Evolutionary conservation across 2,329 filamentous ascomycete genomes (phyloP), one percentile per base, ranked within the genome.

Genomic region (Raffaelea ambrosiae): DNA sequence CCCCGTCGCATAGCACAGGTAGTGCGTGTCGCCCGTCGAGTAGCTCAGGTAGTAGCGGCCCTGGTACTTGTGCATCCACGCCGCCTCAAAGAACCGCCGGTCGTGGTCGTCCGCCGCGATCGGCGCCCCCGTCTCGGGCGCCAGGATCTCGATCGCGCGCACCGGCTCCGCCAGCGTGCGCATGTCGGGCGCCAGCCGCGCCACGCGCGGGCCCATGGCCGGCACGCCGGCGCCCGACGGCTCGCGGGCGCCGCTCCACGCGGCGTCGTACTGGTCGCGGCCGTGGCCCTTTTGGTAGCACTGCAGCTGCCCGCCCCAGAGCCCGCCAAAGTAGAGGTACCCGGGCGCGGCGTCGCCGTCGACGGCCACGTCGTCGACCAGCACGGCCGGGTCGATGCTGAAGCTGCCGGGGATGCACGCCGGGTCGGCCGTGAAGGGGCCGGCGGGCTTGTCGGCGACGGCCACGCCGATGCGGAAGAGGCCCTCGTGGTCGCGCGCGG

Each of bases 291-390:
- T 65, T 55, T 73, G 71, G 76, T 86, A 90, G 68, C 84, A 88
- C 63, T 89, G 84, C 54, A 90, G 68, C 65, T 90, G 86, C 0
- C 86, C 86, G 49, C 86, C 86, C 86, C 86, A 90, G 20, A 90
- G 74, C 0, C 86, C 86, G 40, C 86, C 86, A 55, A 89, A 88
- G 64, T 88, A 90, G 38, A 86, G 61, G 60, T 85, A 86, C 16
- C 45, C 52, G 7, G 49, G 49, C 5, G 39, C 18, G 3, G 75
- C 79, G 45, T 73, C 61, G 10, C 71, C 76, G 54, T 83, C 60
- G 58, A 88, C 84, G 16, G 88, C 83, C 53, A 84, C 77, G 40
- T 77, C 62, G 59, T 90, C 86, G 16, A 89, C 84, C 53, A 89
- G 87, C 31, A 71, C 74, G 13, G 86, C 85, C 0, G 86, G 86